Evolutionary conservation across 257 asterid species (phyloP).

Genomic region (Nicotiana benthamiana): DNA sequence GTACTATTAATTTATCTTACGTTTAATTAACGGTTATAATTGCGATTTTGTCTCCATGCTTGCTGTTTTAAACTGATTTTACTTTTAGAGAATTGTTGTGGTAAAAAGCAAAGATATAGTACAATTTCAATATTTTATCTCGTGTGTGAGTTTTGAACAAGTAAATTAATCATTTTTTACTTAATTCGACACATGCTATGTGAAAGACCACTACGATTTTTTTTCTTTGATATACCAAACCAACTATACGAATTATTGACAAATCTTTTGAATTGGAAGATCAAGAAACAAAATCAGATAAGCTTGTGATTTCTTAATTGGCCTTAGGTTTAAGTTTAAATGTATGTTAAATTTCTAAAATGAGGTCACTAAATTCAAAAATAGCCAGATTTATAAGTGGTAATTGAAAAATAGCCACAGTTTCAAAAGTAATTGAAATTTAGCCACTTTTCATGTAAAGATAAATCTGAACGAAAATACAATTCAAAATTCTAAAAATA

Average conservation of each 20-base stretch:
- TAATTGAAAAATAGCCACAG: too few species aligned
- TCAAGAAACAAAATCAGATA: not conserved
- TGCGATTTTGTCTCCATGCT: not conserved
- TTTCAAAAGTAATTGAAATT: too few species aligned
- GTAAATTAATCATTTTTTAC: not conserved
- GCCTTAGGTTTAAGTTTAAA: not conserved
- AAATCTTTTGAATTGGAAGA: not conserved
- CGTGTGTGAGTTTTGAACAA: not conserved
- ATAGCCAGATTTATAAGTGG: too few species aligned
- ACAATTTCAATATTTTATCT: not conserved
- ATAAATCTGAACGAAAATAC: too few species aligned
- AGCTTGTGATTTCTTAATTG: not conserved
- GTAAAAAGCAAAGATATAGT: not conserved
- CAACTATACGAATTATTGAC: not conserved
- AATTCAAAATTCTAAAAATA: too few species aligned
- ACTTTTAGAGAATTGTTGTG: not conserved
- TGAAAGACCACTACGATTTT: not conserved
- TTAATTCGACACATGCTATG: not conserved
- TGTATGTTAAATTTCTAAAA: not conserved
- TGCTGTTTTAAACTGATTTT: not conserved
- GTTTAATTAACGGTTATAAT: not conserved
- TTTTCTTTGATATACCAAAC: too few species aligned
- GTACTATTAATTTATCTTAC: too few species aligned
- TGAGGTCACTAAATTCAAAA: not conserved
- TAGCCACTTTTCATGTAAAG: too few species aligned